A percentile compares a stretch with the other conserved stretches of the same genome.
Conservation (phyloP, 2,329 filamentous ascomycete genomes). For the Aureobasidium sp. region DNA sequence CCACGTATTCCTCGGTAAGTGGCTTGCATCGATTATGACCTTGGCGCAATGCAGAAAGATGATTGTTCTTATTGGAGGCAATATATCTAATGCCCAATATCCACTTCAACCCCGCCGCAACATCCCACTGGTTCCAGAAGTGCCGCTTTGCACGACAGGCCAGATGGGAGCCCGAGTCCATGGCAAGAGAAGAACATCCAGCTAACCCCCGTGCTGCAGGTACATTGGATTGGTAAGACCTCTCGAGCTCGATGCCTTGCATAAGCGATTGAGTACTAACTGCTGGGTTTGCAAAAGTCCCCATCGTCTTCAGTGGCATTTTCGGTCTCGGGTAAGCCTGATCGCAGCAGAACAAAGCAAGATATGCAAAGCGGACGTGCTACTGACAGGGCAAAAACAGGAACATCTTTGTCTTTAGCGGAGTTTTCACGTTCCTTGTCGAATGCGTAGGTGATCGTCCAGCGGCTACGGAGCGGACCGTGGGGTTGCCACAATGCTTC, state of each 20-base stretch:
- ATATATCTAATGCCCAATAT: constrained; percentile 23
- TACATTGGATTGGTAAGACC: constrained; percentile 41
- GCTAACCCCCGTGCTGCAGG: constrained; percentile 25
- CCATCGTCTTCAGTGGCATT: constrained; percentile 40
- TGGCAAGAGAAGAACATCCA: constrained; percentile 3
- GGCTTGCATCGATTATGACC: constrained; percentile 12
- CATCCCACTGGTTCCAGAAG: neutral
- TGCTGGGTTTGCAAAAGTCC: constrained; percentile 28
- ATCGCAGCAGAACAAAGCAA: neutral
- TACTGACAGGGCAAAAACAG: constrained; percentile 10
- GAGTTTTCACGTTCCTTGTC: constrained; percentile 83
- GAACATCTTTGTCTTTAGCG: constrained; percentile 65
- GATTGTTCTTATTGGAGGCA: constrained; percentile 1
- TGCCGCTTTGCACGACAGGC: neutral
- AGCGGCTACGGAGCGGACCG: constrained; percentile 4
- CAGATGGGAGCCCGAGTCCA: constrained; percentile 8
- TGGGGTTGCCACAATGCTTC: constrained; percentile 10
- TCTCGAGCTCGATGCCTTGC: neutral
- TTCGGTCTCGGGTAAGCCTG: constrained; percentile 36
- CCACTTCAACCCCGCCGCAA: neutral
- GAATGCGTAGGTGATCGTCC: constrained; percentile 37
- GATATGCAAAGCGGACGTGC: neutral
- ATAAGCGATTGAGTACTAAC: constrained; percentile 14
- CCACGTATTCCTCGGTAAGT: constrained; percentile 64
- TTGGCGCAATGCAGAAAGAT: neutral